Conservation (phyloP, 2,329 filamentous ascomycete species). For the Fusarium bactridioides region DNA sequence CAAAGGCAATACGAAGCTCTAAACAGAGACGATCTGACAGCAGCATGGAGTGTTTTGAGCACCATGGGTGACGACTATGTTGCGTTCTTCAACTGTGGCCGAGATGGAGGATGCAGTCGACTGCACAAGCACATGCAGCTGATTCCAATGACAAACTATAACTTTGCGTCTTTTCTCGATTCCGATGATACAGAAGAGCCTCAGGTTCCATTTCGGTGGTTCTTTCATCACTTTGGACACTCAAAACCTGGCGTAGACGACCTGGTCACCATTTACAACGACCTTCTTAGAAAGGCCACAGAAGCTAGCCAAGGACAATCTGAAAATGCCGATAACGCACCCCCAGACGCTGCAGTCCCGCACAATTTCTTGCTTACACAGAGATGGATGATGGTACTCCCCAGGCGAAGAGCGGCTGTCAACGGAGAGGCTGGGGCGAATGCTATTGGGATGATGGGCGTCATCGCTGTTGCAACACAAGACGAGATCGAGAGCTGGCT, state of each 20-base stretch:
- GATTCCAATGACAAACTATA: background rate
- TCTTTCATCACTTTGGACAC: background rate
- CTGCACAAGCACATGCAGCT: slow-evolving; percentile 6
- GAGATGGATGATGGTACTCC: background rate
- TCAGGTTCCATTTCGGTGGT: background rate
- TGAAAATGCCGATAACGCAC: background rate
- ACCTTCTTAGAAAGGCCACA: background rate
- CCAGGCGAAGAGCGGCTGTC: background rate
- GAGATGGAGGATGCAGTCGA: background rate
- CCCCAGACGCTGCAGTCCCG: background rate
- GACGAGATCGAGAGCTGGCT: background rate
- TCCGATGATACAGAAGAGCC: accelerated
- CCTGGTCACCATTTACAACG: background rate
- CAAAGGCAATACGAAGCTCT: background rate
- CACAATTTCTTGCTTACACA: background rate
- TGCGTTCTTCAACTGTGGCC: background rate
- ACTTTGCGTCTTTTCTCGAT: background rate
- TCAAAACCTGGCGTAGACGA: accelerated
- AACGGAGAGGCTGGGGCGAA: background rate
- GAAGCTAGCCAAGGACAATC: background rate
- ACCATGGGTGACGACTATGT: background rate
- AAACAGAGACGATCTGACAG: background rate
- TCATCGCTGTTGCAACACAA: background rate
- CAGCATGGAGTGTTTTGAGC: background rate
- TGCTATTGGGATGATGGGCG: background rate